Conservation (phyloP, 148 eudicot genomes). For the Vaccinium myrtillus region DNA sequence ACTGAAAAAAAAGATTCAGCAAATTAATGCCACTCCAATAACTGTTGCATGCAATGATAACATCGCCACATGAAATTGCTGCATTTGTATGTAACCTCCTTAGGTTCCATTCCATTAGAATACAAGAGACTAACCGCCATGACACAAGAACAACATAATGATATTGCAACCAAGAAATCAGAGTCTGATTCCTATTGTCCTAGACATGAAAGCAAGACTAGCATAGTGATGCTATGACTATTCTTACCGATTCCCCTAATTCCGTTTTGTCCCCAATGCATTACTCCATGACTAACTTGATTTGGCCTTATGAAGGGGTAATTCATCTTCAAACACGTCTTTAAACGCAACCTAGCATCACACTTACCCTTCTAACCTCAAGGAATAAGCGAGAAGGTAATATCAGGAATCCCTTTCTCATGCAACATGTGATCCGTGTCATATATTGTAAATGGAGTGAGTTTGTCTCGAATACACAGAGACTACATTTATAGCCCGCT, state of each 20-base stretch:
- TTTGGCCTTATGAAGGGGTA: neutral
- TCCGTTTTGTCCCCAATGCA: neutral
- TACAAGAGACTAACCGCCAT: neutral
- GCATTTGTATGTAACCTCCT: neutral
- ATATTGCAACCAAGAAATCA: neutral
- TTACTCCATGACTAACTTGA: neutral
- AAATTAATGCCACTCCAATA: neutral
- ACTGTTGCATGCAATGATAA: neutral
- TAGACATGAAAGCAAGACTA: neutral
- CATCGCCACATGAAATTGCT: neutral
- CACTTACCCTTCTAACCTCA: neutral
- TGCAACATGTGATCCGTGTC: neutral
- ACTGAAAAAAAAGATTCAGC: neutral
- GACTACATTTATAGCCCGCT: neutral
- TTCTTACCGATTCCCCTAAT: neutral
- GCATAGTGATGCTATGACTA: neutral
- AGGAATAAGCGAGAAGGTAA: neutral
- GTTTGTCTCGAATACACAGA: neutral
- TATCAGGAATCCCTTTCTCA: neutral
- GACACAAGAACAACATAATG: neutral
- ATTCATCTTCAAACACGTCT: conserved; percentile 1
- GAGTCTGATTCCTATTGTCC: neutral
- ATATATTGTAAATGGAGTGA: neutral
- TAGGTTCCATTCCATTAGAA: neutral
- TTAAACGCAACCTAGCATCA: neutral